Base-by-base conservation (phyloP, 2,329 filamentous ascomycete species). In the Chaetoscypha palmicola region DNA sequence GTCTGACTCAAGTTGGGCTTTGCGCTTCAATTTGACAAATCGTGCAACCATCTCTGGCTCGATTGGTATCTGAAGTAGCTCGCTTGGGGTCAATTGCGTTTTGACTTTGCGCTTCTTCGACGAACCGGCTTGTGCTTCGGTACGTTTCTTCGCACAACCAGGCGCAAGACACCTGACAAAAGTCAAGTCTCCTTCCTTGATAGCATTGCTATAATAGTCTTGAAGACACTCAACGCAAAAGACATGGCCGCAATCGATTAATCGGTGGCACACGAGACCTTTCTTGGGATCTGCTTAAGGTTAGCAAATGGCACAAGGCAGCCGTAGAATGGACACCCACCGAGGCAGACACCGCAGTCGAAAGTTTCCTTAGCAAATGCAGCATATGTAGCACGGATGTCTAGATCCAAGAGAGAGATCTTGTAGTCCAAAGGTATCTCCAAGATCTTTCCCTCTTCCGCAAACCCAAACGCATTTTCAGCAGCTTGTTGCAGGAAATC, bases 1-100 rank as follows among this genome's bases (percentile, higher is more conserved):
- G 65, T 97, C 90, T 0, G 87, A 82, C 64, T 97, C 92, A 2
- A 97, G 77, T 62, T 88, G 85, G 52, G 85, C 86, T 68, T 97
- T 97, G 59, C 94, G 86, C 67, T 92, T 96, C 48, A 97, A 73
- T 28, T 80, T 81, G 3, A 94, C 86, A 62, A 94, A 98, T 43
- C 92, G 83, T 58, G 86, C 82, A 2, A 96, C 88, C 24, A 74
- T 75, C 12, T 85, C 79, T 46, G 83, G 75, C 2, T 79, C 70
- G 1, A 91, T 66, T 0, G 83, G 82, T 34, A 91, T 87, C 57
- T 87, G 81, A 3, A 89, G 69, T 32, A 97, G 74, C 65, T 97
- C 90, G 58, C 84, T 86, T 0, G 91, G 89, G 52, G 78, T 89
- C 51, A 96, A 69, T 9, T 81, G 76, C 1, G 76, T 76, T 56